Base-by-base conservation (phyloP, 2,329 filamentous ascomycete species). In the Helminthosporium solani region DNA sequence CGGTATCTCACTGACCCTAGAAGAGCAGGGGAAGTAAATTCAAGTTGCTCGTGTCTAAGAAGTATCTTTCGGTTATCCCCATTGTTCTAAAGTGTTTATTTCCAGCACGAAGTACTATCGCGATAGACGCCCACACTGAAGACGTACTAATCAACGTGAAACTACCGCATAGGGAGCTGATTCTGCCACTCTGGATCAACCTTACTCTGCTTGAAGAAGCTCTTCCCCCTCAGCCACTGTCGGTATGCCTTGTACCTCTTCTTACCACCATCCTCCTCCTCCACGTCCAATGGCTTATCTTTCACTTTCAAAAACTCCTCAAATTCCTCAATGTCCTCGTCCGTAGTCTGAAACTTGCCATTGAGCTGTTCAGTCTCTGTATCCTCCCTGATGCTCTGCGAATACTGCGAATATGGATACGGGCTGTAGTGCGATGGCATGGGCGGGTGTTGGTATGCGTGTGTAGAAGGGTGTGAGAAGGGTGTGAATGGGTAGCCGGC, bases 241-340 rank as follows among this genome's bases (percentile, higher is more conserved):
- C 86, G 77, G 72, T 99, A 99, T 8, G 91, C 88, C 73, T 96
- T 97, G 71, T 99, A 99, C 58, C 94, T 79, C 78, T 97, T 96
- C 80, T 95, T 97, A 33, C 81, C 79, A 36, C 84, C 79, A 68
- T 97, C 94, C 62, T 95, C 91, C 35, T 91, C 86, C 1, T 84
- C 85, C 12, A 97, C 92, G 2, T 89, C 95, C 42, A 99, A 73
- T 15, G 90, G 89, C 60, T 96, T 89, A 50, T 94, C 87, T 3
- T 81, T 83, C 11, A 94, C 82, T 34, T 79, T 81, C 45, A 96
- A 69, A 61, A 94, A 86, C 51, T 94, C 88, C 23, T 76, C 76
- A 69, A 95, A 96, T 47, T 88, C 82, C 16, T 80, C 80, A 36
- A 86, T 62, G 54, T 90, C 88, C 46, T 87, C 84, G 46, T 84